Percentiles rank a stretch among this genome's conserved stretches.
phyloP scores from a whole-genome alignment of 2,329 filamentous ascomycete genomes.

The Pseudocercospora macadamiae region DNA sequence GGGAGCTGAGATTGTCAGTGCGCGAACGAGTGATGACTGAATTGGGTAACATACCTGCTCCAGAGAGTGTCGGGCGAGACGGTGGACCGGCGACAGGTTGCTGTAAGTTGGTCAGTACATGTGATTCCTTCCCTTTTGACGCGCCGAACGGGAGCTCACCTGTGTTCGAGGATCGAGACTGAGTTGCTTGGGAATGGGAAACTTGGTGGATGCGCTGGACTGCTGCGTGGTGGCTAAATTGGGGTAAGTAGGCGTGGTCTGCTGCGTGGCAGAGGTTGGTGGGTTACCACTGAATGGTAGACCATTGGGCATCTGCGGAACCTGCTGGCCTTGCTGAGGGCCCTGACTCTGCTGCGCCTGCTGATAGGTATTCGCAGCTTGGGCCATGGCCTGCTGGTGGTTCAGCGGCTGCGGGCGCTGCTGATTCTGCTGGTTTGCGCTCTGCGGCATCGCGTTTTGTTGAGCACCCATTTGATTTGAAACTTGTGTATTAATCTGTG shows the following conservation, averaged over 20 bases:
- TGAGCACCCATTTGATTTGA: slow-evolving; percentile 28
- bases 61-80: slow-evolving; percentile 68
- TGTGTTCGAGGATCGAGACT: slow-evolving; percentile 72
- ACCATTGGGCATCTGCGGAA: slow-evolving; percentile 30
- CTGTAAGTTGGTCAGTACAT: neutral
- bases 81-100: slow-evolving; percentile 73
- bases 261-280: slow-evolving; percentile 26
- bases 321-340: slow-evolving; percentile 24
- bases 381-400: slow-evolving; percentile 49
- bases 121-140: neutral
- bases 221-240: slow-evolving; percentile 31
- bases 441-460: slow-evolving; percentile 25
- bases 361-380: slow-evolving; percentile 35
- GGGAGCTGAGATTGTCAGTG: slow-evolving; percentile 76
- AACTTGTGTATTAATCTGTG: slow-evolving; percentile 27
- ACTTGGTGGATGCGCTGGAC: slow-evolving; percentile 60
- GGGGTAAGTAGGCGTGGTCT: slow-evolving; percentile 30
- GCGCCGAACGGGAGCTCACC: neutral
- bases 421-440: slow-evolving; percentile 23
- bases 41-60: neutral
- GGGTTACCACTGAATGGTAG: slow-evolving; percentile 26
- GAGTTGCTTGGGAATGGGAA: slow-evolving; percentile 81
- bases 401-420: slow-evolving; percentile 42
- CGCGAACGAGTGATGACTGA: neutral
- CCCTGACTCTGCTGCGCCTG: slow-evolving; percentile 18